phyloP scores from a whole-genome alignment of 257 asterid species.

The Plectranthus barbatus region DNA sequence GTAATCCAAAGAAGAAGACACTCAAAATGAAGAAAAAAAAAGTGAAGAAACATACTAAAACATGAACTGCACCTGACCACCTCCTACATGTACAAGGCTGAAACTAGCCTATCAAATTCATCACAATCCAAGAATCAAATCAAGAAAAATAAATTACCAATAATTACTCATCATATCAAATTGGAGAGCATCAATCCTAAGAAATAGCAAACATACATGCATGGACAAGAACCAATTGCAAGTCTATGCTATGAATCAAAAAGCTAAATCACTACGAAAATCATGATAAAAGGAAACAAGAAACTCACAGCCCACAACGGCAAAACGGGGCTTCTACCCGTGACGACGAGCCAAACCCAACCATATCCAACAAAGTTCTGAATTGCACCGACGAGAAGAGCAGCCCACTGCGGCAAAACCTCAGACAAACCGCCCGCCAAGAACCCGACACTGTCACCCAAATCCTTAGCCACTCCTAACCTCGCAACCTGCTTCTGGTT shows the following conservation, averaged over 20 bases:
- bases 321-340: constrained; percentile 41
- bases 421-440: constrained; percentile 58
- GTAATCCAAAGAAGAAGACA: neutral
- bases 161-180: constrained; percentile 2
- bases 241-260: neutral
- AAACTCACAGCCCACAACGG: constrained; percentile 76
- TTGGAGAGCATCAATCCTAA: neutral
- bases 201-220: neutral
- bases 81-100: neutral
- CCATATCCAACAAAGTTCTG: constrained; percentile 80
- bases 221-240: neutral
- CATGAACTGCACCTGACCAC: too few species aligned
- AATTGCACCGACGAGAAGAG: constrained; percentile 57
- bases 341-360: constrained; percentile 61
- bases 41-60: too few species aligned
- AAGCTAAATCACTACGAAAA: neutral
- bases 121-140: neutral
- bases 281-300: neutral
- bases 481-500: constrained; percentile 64
- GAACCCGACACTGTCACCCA: constrained; percentile 77
- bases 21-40: too few species aligned
- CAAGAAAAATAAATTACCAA: neutral
- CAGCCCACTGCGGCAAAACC: constrained; percentile 57
- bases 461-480: constrained; percentile 76
- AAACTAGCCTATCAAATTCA: constrained; percentile 8